phyloP scores from a whole-genome alignment of 129 eudicot species.

The Glebionis coronaria region DNA sequence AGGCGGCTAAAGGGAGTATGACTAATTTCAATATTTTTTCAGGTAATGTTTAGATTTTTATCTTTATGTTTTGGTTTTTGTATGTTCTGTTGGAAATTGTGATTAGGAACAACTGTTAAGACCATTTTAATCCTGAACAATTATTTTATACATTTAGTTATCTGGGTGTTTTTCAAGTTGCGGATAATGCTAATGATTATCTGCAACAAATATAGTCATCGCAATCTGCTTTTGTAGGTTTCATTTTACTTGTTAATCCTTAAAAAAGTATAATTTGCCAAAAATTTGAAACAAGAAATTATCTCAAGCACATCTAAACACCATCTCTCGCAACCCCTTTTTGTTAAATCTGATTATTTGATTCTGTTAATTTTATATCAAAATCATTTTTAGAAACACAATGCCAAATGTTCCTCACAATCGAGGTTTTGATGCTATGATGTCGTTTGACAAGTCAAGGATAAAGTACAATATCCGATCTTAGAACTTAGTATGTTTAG shows the following conservation, averaged over 20 bases:
- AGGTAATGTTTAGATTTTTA: conserved; percentile 37
- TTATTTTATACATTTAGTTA: too few species aligned
- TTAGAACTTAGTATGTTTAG: conserved; percentile 7
- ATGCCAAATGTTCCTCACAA: neutral
- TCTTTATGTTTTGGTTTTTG: too few species aligned
- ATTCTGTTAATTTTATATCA: too few species aligned
- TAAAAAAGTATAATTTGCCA: too few species aligned
- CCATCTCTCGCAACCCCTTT: neutral
- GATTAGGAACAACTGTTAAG: neutral
- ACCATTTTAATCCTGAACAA: conserved; percentile 7
- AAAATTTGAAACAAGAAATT: too few species aligned
- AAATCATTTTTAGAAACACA: too few species aligned
- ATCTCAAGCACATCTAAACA: neutral
- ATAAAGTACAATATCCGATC: neutral
- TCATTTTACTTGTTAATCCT: too few species aligned
- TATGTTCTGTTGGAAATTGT: neutral
- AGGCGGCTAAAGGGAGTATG: conserved; percentile 26
- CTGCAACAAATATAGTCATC: too few species aligned
- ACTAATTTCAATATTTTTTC: conserved; percentile 42
- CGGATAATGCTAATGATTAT: too few species aligned
- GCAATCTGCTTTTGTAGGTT: too few species aligned
- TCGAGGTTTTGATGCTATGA: conserved; percentile 9
- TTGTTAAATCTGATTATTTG: too few species aligned
- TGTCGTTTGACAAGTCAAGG: neutral
- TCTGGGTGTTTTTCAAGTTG: too few species aligned